Base-by-base conservation (phyloP, 176 grass and related monocot species). In the Aegilops longissima region DNA sequence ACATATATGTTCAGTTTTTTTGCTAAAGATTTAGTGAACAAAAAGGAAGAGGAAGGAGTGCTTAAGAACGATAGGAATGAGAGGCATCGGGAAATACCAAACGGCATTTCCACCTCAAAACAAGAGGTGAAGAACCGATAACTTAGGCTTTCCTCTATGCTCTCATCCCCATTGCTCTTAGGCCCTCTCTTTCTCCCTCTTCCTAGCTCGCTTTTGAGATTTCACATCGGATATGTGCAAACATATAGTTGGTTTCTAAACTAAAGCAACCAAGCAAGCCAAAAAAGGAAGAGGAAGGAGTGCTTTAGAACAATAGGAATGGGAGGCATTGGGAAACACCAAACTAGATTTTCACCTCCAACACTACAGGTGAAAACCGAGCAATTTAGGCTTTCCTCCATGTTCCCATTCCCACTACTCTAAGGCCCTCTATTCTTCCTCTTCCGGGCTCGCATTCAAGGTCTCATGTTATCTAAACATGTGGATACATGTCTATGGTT, bases 51-150 rank as follows among this genome's bases (percentile, higher is more conserved):
- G 39, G 78, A 88, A 85, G n/a, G 52, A 59, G 17, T 2, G 24
- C 45, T 79, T 73, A 90, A 80, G 80, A 79, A 83, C 73, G 2
- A 40, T 66, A 78, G 73, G 84, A 86, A 66, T 67, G 76, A 66
- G 84, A 74, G 42, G 42, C 84, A 87, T 73, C 21, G 5, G 52
- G 73, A 86, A 86, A 86, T 34, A 54, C 64, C 52, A n/a, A 77
- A 62, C 47, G 16, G 63, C 31, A 18, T 58, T 64, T 71, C 29
- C 39, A 77, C 72, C 27, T 77, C 21, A 67, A 56, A 13, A 11
- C 14, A 18, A 52, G 16, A 77, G 20, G 62, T 34, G 27, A 52
- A 76, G 39, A 81, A 51, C 7, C 36, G 76, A 62, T 10, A 27
- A 17, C 33, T 10, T 20, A 18, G 66, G 72, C 14, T 83, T 84